These are phyloP conservation scores for Rhizodiscina lignyota DNA, from an alignment of 495 filamentous ascomycete genomes.

Conservation along the genomic window DNA sequence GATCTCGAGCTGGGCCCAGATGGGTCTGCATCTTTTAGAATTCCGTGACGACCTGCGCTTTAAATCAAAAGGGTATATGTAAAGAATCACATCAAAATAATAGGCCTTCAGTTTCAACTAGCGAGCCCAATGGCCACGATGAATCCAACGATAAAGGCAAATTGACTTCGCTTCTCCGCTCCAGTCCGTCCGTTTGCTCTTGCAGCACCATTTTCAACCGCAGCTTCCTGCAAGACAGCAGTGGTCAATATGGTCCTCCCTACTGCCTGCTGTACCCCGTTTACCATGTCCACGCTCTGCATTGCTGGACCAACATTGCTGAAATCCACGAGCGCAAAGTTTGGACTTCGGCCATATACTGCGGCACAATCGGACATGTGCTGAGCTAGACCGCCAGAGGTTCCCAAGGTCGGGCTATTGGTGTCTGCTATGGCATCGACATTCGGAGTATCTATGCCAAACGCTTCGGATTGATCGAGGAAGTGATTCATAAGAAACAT, in stretches of 20 bases:
- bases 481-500: conserved; percentile 27
- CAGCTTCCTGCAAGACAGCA: conserved; percentile 3
- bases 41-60: too few species aligned
- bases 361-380: conserved; percentile 10
- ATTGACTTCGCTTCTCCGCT: too few species aligned
- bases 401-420: conserved; percentile 11
- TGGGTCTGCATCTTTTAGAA: too few species aligned
- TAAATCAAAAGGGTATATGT: too few species aligned
- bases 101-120: too few species aligned
- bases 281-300: conserved; percentile 15
- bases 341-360: conserved; percentile 15
- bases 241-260: conserved; percentile 8
- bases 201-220: too few species aligned
- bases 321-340: conserved; percentile 19
- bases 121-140: too few species aligned
- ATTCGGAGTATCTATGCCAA: conserved; percentile 17
- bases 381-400: conserved; percentile 12
- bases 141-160: too few species aligned
- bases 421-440: conserved; percentile 12
- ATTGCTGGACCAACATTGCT: conserved; percentile 22
- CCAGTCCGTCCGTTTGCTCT: too few species aligned
- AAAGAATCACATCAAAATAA: too few species aligned
- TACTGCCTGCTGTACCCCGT: conserved; percentile 13
- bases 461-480: conserved; percentile 10
- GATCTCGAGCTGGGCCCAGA: too few species aligned